Conservation (phyloP, 371 early-diverging fungal species). For the Mycotypha africana region DNA sequence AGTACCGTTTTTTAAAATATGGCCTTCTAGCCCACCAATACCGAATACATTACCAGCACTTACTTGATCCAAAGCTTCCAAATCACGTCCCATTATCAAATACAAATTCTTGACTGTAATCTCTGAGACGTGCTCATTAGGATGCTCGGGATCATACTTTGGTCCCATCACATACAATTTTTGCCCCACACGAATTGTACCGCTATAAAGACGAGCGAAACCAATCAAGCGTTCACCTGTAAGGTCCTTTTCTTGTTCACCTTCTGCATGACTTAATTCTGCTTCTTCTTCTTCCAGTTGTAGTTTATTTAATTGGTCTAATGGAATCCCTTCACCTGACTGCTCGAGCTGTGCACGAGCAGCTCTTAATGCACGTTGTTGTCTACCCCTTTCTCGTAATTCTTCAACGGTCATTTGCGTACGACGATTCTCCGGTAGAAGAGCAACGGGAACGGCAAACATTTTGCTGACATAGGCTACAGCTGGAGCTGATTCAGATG, state of each 20-base stretch:
- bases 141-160: constrained; percentile 75
- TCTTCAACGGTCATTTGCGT: constrained; percentile 82
- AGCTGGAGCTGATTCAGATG: constrained; percentile 47
- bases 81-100: constrained; percentile 94
- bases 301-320: constrained; percentile 6
- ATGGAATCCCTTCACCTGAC: constrained; percentile 34
- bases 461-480: constrained; percentile 93
- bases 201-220: constrained; percentile 91
- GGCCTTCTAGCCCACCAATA: constrained; percentile 86
- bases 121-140: constrained; percentile 61
- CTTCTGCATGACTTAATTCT: constrained; percentile 19
- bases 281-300: too few species aligned
- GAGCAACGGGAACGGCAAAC: constrained; percentile 73
- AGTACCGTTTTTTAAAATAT: constrained; percentile 89
- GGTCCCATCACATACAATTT: constrained; percentile 88
- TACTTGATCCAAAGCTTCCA: constrained; percentile 76
- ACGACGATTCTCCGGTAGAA: constrained; percentile 71
- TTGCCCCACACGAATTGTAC: constrained; percentile 84
- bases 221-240: constrained; percentile 71
- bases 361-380: constrained; percentile 38
- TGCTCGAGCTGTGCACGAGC: constrained; percentile 19
- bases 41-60: constrained; percentile 96
- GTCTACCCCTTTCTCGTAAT: constrained; percentile 75
- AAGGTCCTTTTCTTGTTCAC: constrained; percentile 10
- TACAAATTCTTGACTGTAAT: constrained; percentile 76